Evolutionary conservation across 225 moss, liverwort and hornwort genomes (phyloP).

Genomic region (Polytrichum formosum): DNA sequence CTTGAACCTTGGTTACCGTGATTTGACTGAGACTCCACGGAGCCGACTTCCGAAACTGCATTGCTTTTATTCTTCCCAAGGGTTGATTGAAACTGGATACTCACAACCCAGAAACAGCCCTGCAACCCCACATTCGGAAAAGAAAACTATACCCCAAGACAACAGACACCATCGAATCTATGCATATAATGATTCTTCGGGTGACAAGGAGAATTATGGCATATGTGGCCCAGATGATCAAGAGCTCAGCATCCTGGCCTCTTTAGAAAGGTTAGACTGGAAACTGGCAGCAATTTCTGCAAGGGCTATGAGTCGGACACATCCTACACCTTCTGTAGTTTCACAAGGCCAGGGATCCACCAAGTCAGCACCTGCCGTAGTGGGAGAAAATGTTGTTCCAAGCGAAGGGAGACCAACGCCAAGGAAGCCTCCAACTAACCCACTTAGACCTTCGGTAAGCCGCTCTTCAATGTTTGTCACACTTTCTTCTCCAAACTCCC

Average conservation of each 20-base stretch:
- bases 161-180: conserved; percentile 13
- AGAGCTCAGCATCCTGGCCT: conserved; percentile 79
- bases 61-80: conserved; percentile 48
- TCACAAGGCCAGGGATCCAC: conserved; percentile 67
- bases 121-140: conserved; percentile 2
- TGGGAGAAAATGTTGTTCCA: conserved; percentile 24
- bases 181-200: conserved; percentile 26
- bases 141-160: conserved; percentile 19
- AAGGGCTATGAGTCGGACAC: conserved; percentile 45
- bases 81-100: conserved; percentile 41
- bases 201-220: conserved; percentile 55
- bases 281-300: conserved; percentile 70
- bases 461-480: neutral
- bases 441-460: conserved; percentile 63
- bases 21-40: conserved; percentile 37
- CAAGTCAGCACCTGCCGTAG: conserved; percentile 74
- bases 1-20: conserved; percentile 44
- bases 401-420: conserved; percentile 32
- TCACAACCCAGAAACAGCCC: conserved; percentile 33
- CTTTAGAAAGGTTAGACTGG: conserved; percentile 79
- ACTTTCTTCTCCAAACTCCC: neutral
- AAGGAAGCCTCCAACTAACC: conserved; percentile 28
- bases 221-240: conserved; percentile 49
- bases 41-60: conserved; percentile 40
- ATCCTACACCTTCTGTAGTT: conserved; percentile 41